Evolutionary conservation across 108 stramenopile genomes (phyloP).

Genomic region (Pseudonitzschia multiseries): DNA sequence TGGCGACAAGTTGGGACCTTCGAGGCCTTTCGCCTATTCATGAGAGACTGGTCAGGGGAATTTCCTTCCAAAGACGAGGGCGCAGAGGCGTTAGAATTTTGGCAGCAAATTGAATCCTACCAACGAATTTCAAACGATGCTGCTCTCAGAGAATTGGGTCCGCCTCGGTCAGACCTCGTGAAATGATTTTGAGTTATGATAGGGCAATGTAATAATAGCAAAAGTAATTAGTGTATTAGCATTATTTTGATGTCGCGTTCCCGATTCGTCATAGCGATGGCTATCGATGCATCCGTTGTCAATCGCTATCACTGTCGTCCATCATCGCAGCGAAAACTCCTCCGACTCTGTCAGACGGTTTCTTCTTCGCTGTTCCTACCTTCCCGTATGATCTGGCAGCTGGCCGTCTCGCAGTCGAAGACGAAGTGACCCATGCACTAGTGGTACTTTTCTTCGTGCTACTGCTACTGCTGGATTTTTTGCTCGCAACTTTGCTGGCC

Average conservation of each 20-base stretch:
- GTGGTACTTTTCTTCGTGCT: slow-evolving; percentile 10
- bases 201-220: neutral
- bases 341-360: slow-evolving; percentile 33
- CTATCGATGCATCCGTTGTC: neutral
- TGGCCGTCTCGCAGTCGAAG: slow-evolving; percentile 34
- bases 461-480: slow-evolving; percentile 24
- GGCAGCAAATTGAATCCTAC: slow-evolving; percentile 25
- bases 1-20: slow-evolving; percentile 71
- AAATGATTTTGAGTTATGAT: neutral
- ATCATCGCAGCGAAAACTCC: slow-evolving; percentile 87
- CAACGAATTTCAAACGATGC: slow-evolving; percentile 39
- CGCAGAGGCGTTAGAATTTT: neutral
- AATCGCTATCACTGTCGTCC: slow-evolving; percentile 85
- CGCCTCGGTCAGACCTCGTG: slow-evolving; percentile 17
- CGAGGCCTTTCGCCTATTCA: slow-evolving; percentile 58
- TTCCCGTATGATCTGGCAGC: slow-evolving; percentile 10
- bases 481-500: slow-evolving; percentile 20
- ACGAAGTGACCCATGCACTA: slow-evolving; percentile 44
- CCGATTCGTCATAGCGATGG: neutral
- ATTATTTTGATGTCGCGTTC: neutral
- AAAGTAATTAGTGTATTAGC: neutral
- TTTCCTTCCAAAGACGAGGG: neutral
- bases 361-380: slow-evolving; percentile 29
- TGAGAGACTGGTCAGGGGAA: slow-evolving; percentile 43
- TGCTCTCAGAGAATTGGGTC: slow-evolving; percentile 41